Evolutionary conservation across 768 basidiomycete species (phyloP).

Genomic region (Wakefieldia striispora): DNA sequence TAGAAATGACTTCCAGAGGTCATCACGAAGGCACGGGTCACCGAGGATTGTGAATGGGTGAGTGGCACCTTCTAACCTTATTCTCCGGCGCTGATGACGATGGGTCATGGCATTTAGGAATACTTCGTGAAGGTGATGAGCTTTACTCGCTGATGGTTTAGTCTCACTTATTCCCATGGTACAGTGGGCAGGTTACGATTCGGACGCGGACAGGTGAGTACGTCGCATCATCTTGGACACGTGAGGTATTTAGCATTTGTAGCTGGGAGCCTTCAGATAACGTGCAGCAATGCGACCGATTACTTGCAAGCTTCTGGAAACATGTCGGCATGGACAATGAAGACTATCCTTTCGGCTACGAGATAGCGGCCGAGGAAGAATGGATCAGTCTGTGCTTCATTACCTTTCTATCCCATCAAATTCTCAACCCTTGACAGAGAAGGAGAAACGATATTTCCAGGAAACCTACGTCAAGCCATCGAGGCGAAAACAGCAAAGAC

Average conservation of each 20-base stretch:
- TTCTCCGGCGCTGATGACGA: neutral
- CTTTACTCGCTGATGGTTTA: neutral
- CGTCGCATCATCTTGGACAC: neutral
- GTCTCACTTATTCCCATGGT: conserved; percentile 3
- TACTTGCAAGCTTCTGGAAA: conserved; percentile 63
- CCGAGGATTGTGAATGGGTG: conserved; percentile 51
- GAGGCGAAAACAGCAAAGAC: conserved; percentile 17
- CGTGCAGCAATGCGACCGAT: conserved; percentile 52
- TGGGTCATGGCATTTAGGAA: conserved; percentile 39
- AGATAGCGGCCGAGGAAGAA: conserved; percentile 37
- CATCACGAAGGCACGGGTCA: conserved; percentile 56
- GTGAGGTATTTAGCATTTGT: neutral
- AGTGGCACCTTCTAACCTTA: conserved; percentile 15
- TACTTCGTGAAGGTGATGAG: conserved; percentile 64
- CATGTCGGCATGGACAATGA: conserved; percentile 56
- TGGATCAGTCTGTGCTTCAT: conserved; percentile 55
- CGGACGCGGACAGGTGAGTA: conserved; percentile 53
- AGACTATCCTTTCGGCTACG: conserved; percentile 51
- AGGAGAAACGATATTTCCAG: conserved; percentile 39
- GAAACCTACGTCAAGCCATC: conserved; percentile 25
- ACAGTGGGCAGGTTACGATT: conserved; percentile 68
- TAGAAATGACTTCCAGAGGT: conserved; percentile 44
- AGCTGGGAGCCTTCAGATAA: conserved; percentile 75
- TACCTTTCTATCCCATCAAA: neutral
- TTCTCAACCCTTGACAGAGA: conserved; percentile 25